A percentile compares a stretch with the other conserved stretches of the same genome.
Evolutionary conservation across 441 rosid species (phyloP).

Genomic region (Gossypium gossypioides): DNA sequence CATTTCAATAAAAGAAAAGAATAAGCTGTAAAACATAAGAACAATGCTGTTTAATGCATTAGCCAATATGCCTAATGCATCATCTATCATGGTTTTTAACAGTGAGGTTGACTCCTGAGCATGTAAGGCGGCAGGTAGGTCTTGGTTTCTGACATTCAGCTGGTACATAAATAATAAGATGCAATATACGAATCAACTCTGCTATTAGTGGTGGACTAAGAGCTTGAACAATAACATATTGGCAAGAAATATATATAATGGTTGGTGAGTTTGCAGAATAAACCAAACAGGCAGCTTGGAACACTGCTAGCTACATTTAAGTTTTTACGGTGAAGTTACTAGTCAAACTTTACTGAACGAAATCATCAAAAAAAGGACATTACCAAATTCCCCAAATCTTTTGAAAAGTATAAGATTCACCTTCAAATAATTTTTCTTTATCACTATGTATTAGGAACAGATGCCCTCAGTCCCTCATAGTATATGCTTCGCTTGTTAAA

Average conservation of each 20-base stretch:
- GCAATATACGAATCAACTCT: conserved; percentile 5
- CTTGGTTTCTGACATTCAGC: conserved; percentile 26
- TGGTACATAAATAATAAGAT: conserved; percentile 21
- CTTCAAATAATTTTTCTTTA: background rate
- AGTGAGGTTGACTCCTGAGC: conserved; percentile 12
- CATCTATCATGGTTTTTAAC: background rate
- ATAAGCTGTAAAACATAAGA: conserved; percentile 11
- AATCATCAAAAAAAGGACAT: no score
- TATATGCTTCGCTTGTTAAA: background rate
- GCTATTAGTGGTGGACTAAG: conserved; percentile 10
- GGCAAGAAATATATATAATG: background rate
- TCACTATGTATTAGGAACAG: background rate
- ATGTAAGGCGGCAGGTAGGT: conserved; percentile 35
- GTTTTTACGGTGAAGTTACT: no score
- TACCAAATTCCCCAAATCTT: background rate
- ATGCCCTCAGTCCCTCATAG: background rate
- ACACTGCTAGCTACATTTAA: no score
- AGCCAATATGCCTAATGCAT: background rate
- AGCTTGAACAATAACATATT: background rate
- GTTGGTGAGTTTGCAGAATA: no score
- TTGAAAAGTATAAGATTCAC: background rate
- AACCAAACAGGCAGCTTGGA: no score
- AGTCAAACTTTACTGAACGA: no score
- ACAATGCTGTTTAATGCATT: background rate
- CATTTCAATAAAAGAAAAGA: conserved; percentile 3